These are phyloP conservation scores for Aspergillus viridinutans DNA, from an alignment of 2,329 filamentous ascomycete species.

Conservation along the genomic window DNA sequence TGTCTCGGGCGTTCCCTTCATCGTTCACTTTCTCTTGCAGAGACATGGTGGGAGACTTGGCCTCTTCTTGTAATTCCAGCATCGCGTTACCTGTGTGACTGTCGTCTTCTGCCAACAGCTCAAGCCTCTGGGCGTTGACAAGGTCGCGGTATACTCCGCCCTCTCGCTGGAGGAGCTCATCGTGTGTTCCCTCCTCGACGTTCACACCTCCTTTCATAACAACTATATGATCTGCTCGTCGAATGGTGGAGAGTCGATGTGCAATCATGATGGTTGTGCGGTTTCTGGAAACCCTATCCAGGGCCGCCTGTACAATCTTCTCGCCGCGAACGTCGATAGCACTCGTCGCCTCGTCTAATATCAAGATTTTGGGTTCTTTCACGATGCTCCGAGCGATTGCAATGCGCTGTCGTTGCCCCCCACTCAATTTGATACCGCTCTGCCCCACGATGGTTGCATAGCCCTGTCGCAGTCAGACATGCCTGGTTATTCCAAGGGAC, in stretches of 20 bases:
- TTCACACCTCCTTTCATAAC: constrained; percentile 52
- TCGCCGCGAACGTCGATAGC: constrained; percentile 54
- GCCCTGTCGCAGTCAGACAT: constrained; percentile 36
- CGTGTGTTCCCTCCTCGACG: constrained; percentile 49
- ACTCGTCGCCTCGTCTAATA: constrained; percentile 77
- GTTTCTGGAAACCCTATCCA: constrained; percentile 52
- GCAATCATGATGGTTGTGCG: constrained; percentile 74
- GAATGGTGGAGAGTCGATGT: constrained; percentile 51
- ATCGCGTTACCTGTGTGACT: neutral
- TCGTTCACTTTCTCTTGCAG: neutral
- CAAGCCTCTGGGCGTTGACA: constrained; percentile 9
- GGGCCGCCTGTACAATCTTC: constrained; percentile 50
- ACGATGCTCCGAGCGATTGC: constrained; percentile 75
- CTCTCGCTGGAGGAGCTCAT: constrained; percentile 48
- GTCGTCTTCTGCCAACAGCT: neutral
- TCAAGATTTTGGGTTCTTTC: constrained; percentile 63
- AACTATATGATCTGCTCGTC: constrained; percentile 53
- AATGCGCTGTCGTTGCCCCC: constrained; percentile 77
- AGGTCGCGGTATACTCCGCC: constrained; percentile 22
- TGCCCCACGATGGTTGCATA: constrained; percentile 72
- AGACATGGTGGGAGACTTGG: neutral
- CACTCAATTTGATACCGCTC: constrained; percentile 67
- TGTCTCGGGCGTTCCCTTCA: neutral
- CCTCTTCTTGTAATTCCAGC: neutral
- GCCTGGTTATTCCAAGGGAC: constrained; percentile 1